These are phyloP conservation scores for Monsonia emarginata DNA, from an alignment of 441 rosid genomes.

Conservation along the genomic window DNA sequence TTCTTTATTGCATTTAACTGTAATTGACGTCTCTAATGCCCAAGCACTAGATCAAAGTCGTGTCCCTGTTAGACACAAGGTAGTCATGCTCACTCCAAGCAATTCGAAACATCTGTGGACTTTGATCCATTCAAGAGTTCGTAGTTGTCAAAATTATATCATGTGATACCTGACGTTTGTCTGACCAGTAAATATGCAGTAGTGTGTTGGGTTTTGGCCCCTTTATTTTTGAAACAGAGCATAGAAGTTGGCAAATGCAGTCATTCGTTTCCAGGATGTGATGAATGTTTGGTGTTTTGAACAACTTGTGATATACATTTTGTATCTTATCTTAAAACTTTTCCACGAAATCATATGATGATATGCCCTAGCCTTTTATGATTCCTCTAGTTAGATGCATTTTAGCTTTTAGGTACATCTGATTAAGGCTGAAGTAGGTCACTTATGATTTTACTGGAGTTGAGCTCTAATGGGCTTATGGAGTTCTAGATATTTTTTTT, in stretches of 20 bases:
- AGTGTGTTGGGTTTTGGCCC: neutral
- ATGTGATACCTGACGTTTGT: neutral
- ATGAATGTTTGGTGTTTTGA: neutral
- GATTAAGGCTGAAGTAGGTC: neutral
- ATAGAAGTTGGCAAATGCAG: neutral
- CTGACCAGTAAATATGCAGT: neutral
- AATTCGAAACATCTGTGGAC: neutral
- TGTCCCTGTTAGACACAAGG: conserved; percentile 3
- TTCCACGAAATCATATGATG: neutral
- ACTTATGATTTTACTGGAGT: neutral
- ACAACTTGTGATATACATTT: neutral
- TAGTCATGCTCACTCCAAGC: neutral
- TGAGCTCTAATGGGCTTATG: neutral
- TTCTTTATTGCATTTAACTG: neutral
- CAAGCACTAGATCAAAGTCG: neutral
- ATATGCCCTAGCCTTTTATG: neutral
- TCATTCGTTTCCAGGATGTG: neutral
- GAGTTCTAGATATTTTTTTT: neutral
- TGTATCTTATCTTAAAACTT: neutral
- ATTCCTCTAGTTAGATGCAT: neutral
- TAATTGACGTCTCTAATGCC: neutral
- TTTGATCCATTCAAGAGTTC: neutral
- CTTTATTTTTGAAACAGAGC: neutral
- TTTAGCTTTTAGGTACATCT: neutral
- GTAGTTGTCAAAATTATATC: neutral